These are phyloP conservation scores for Tetratostichococcus sp. DNA, from an alignment of 139 green algal species.

Conservation along the genomic window DNA sequence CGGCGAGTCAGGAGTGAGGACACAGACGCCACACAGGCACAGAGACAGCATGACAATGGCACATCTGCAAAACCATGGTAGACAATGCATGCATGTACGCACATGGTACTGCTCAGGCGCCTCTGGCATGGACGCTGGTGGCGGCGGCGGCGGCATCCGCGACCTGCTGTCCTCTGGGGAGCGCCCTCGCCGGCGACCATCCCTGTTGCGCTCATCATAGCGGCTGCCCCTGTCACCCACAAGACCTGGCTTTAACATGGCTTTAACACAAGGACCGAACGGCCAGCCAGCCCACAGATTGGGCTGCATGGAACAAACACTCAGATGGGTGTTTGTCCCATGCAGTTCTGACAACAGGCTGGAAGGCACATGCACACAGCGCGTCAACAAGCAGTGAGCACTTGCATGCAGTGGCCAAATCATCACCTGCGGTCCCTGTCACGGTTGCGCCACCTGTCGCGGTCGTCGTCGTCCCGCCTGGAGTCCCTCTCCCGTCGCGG, in stretches of 20 bases:
- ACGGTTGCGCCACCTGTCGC: constrained; percentile 13
- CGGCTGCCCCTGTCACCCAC: neutral
- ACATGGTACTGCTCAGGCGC: constrained; percentile 61
- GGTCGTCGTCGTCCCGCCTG: neutral
- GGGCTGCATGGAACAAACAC: no score
- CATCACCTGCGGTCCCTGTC: constrained; percentile 24
- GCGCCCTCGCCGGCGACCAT: neutral
- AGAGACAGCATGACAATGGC: neutral
- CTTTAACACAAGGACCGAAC: neutral
- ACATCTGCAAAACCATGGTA: constrained; percentile 6
- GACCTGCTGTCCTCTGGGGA: constrained; percentile 1
- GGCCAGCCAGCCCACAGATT: no score
- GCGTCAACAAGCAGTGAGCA: neutral
- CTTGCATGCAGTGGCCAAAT: no score
- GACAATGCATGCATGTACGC: neutral
- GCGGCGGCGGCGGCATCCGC: constrained; percentile 9
- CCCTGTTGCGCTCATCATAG: neutral
- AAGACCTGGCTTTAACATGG: neutral
- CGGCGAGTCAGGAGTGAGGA: no score
- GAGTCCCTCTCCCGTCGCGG: neutral
- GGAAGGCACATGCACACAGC: neutral
- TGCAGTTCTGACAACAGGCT: neutral
- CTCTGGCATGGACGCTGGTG: constrained; percentile 29
- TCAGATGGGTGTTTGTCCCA: no score
- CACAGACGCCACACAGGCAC: no score